phyloP scores from a whole-genome alignment of 768 basidiomycete species.

The Dacryopinax spathularia region DNA sequence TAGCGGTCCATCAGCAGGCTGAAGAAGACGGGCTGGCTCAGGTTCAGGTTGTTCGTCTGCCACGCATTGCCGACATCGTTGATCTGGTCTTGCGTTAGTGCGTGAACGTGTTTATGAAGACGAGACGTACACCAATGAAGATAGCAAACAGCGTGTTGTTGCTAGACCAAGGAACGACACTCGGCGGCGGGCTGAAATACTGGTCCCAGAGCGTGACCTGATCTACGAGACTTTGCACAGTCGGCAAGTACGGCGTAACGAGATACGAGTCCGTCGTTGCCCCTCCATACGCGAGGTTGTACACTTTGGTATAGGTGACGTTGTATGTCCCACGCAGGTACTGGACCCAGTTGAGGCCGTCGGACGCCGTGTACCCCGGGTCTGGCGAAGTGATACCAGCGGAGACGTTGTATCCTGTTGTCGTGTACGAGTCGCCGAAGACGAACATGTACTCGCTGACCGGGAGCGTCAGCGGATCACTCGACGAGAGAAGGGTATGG shows the following conservation, averaged over 20 bases:
- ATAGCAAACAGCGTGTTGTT: slow-evolving; percentile 25
- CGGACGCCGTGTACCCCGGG: slow-evolving; percentile 46
- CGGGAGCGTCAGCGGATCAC: not conserved
- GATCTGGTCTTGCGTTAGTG: not conserved
- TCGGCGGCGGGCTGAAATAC: slow-evolving; percentile 23
- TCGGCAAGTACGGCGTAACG: slow-evolving; percentile 26
- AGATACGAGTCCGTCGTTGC: slow-evolving; percentile 28
- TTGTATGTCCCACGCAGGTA: slow-evolving; percentile 42
- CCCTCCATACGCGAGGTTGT: slow-evolving; percentile 28
- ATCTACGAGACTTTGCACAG: slow-evolving; percentile 27
- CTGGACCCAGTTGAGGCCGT: slow-evolving; percentile 50
- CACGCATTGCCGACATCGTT: slow-evolving; percentile 4
- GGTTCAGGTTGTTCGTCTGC: slow-evolving; percentile 21
- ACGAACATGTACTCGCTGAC: slow-evolving; percentile 35
- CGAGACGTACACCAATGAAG: slow-evolving; percentile 28
- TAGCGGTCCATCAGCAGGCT: slow-evolving; percentile 22
- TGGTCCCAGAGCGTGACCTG: slow-evolving; percentile 25
- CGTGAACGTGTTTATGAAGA: not conserved
- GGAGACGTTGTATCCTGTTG: slow-evolving; percentile 46
- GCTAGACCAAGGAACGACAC: slow-evolving; percentile 23
- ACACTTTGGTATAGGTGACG: slow-evolving; percentile 38
- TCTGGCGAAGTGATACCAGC: slow-evolving; percentile 38
- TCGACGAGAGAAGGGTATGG: not conserved
- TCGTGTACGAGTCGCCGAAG: slow-evolving; percentile 52
- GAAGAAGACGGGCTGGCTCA: slow-evolving; percentile 25